Evolutionary conservation across 1,139 yeast species (phyloP).

Genomic region (Eremothecium cymbalariae): DNA sequence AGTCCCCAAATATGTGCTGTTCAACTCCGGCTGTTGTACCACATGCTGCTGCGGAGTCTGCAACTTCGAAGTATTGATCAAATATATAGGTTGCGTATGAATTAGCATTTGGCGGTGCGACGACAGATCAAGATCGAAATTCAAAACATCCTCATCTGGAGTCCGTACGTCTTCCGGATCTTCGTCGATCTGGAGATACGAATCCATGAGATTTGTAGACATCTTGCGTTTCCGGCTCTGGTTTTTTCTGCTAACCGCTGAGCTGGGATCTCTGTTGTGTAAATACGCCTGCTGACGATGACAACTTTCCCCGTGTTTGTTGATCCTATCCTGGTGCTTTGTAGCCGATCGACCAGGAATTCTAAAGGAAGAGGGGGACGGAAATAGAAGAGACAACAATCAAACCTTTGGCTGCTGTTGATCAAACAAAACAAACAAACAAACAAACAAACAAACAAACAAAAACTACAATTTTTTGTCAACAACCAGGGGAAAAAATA

Average conservation of each 20-base stretch:
- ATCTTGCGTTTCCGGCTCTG: conserved; percentile 1
- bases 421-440: too few relatives aligned
- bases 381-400: not conserved
- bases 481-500: too few relatives aligned
- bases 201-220: conserved; percentile 2
- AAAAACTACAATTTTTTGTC: too few relatives aligned
- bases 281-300: too few relatives aligned
- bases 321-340: too few relatives aligned
- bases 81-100: conserved; percentile 20
- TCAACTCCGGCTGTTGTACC: not conserved
- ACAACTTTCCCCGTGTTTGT: too few relatives aligned
- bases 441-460: too few relatives aligned
- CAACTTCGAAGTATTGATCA: conserved; percentile 9
- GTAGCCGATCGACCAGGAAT: too few relatives aligned
- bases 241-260: too few relatives aligned
- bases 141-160: conserved; percentile 5
- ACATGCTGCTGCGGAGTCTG: conserved; percentile 6
- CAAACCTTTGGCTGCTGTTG: too few relatives aligned
- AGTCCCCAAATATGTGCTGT: conserved; percentile 2
- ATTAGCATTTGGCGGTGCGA: conserved; percentile 11
- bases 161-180: conserved; percentile 3
- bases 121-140: conserved; percentile 4
- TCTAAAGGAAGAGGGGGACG: too few relatives aligned
- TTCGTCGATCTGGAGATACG: conserved; percentile 4
- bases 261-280: too few relatives aligned